These are phyloP conservation scores for Umbelopsis sp. DNA, from an alignment of 192 early-diverging fungal species.

Conservation along the genomic window DNA sequence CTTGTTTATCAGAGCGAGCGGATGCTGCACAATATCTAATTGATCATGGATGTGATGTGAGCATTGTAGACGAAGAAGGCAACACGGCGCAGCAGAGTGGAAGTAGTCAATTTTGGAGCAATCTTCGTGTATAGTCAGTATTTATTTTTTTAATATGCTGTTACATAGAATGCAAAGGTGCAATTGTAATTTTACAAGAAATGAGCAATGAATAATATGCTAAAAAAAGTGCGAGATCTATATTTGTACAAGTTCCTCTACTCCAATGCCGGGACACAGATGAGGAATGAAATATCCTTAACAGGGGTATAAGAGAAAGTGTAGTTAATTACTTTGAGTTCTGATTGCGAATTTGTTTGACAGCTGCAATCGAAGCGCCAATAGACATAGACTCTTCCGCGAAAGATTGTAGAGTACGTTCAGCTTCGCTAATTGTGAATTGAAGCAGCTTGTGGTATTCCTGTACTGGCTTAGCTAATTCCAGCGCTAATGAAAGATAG, in stretches of 20 bases:
- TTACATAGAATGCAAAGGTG: neutral
- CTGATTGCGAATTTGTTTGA: no score
- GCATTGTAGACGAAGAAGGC: slow-evolving; percentile 26
- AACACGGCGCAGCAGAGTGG: slow-evolving; percentile 32
- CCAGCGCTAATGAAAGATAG: neutral
- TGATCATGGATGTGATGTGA: slow-evolving; percentile 20
- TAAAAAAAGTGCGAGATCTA: no score
- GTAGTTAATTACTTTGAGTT: no score
- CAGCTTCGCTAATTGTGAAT: neutral
- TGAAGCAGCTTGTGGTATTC: neutral
- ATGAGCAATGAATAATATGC: no score
- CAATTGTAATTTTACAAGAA: neutral
- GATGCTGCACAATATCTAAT: slow-evolving; percentile 26
- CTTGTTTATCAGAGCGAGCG: slow-evolving; percentile 38
- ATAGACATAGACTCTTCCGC: no score
- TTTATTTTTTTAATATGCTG: neutral
- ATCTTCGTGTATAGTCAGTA: neutral
- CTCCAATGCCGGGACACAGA: no score
- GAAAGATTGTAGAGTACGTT: neutral
- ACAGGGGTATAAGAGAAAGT: no score
- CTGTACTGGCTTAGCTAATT: neutral
- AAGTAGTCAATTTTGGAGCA: slow-evolving; percentile 20
- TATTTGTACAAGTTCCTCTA: no score
- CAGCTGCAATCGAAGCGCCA: no score
- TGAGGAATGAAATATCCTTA: no score